These are phyloP conservation scores for Calycina marina DNA, from an alignment of 2,329 filamentous ascomycete species.

Conservation along the genomic window DNA sequence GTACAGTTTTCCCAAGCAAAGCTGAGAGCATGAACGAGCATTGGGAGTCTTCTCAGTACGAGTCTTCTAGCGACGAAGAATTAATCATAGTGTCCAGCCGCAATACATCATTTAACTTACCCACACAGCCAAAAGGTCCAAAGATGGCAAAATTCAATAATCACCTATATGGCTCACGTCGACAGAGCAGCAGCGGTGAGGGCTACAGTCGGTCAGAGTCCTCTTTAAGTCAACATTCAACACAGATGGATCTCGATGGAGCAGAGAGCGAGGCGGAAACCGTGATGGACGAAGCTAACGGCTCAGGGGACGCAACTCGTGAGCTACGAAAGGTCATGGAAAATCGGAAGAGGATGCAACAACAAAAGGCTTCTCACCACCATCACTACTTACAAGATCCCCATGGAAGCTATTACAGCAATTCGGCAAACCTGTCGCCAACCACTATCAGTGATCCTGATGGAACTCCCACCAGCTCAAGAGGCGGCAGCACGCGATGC, in stretches of 20 bases:
- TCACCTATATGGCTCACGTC: conserved; percentile 7
- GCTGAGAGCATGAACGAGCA: conserved; percentile 17
- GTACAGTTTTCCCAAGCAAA: conserved; percentile 11
- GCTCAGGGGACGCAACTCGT: conserved; percentile 41
- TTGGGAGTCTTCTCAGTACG: conserved; percentile 31
- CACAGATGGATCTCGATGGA: conserved; percentile 10
- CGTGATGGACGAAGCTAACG: conserved; percentile 32
- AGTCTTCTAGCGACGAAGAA: conserved; percentile 48
- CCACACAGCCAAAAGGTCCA: conserved; percentile 13
- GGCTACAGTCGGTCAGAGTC: conserved; percentile 20
- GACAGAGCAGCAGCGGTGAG: conserved; percentile 13
- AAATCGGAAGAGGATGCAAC: conserved; percentile 14
- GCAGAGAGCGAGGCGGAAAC: conserved; percentile 45
- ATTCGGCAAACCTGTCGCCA: conserved; percentile 31
- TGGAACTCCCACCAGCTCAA: conserved; percentile 28
- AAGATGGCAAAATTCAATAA: conserved; percentile 15
- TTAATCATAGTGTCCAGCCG: conserved; percentile 50
- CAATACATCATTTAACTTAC: conserved; percentile 34
- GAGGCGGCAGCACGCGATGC: conserved; percentile 33
- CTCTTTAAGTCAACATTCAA: conserved; percentile 17
- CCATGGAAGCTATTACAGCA: conserved; percentile 12
- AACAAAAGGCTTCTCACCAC: conserved; percentile 12
- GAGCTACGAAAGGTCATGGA: conserved; percentile 40
- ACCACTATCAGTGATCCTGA: conserved; percentile 35
- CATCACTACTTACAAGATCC: conserved; percentile 11